Base-by-base conservation (phyloP, 2,329 filamentous ascomycete species). In the Penicillium glabrum region DNA sequence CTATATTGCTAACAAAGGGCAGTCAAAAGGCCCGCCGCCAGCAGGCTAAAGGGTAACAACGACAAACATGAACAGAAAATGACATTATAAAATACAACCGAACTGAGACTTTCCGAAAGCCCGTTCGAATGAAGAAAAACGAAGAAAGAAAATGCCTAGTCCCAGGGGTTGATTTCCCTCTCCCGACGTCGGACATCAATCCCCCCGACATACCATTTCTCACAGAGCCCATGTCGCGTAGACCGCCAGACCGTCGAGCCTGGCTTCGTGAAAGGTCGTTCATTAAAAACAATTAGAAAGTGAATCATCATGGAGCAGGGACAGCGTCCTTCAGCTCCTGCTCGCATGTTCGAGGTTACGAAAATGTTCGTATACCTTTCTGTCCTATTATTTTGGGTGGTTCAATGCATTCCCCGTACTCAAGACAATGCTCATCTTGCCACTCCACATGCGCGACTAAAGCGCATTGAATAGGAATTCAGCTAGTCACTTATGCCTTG, bases 401-500 rank as follows among this genome's bases (percentile, higher is more conserved):
- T 24, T 24, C 26, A 26, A n/a, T 19, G n/a, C 37, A 33, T 26
- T 51, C 21, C 8, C 23, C 14, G 7, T 46, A 50, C 48, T 29
- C 6, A 45, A 41, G 39, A 31, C 27, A 33, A 41, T 39, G 35
- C 45, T 41, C 46, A n/a, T 46, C 39, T 35, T 37, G 26, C 44
- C n/a, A 41, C 14, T 16, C 29, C 35, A 49, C 21, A 37, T 21
- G 16, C n/a, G n/a, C 49, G 21, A 43, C 5, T 35, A n/a, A 43
- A 31, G 7, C 39, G 37, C 37, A 31, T 33, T 3, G 11, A 21
- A 19, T 51, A 51, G 37, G 27, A 19, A 43, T 26, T 35, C 10
- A 8, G 21, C n/a, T 19, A 58, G 24, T 26, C 19, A 56, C 60
- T 69, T 79, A 80, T 54, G 77, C 78, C 69, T 80, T 80, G 66